Conservation (phyloP, 768 basidiomycete species). For the Tricholoma matsutake region DNA sequence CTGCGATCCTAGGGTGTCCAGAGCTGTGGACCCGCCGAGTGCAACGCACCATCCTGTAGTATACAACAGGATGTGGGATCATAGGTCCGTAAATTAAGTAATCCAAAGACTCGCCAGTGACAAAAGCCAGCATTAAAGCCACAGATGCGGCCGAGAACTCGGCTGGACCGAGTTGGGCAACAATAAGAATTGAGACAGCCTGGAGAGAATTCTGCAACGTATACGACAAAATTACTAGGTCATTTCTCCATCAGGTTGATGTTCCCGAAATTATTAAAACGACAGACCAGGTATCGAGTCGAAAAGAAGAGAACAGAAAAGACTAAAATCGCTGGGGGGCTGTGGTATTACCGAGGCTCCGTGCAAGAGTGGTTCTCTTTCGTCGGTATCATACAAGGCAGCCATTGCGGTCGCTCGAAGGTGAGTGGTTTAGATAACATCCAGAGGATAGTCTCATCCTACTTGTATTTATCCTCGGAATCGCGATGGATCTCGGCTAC, state of each 20-base stretch:
- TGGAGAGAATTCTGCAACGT: constrained; percentile 74
- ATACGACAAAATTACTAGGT: constrained; percentile 65
- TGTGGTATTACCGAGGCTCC: background rate
- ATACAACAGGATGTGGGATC: constrained; percentile 44
- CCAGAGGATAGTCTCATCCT: background rate
- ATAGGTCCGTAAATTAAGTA: constrained; percentile 27
- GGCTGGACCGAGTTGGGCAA: constrained; percentile 52
- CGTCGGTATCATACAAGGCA: background rate
- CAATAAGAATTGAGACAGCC: constrained; percentile 59
- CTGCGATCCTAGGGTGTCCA: constrained; percentile 77
- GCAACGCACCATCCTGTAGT: constrained; percentile 71
- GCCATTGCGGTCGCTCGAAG: background rate
- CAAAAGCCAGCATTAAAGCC: constrained; percentile 73
- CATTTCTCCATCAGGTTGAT: background rate
- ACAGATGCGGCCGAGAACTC: constrained; percentile 72
- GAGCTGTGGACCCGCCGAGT: constrained; percentile 73
- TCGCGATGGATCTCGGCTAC: background rate
- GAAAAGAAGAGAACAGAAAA: constrained; percentile 47
- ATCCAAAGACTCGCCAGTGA: constrained; percentile 60
- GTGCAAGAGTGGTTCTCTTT: background rate
- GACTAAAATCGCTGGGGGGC: constrained; percentile 2
- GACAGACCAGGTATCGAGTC: constrained; percentile 58
- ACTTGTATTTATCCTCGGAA: background rate
- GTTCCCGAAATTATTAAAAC: constrained; percentile 4
- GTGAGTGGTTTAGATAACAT: background rate